Conservation (phyloP, 805 yeast genomes). For the Sungouiella blattae region DNA sequence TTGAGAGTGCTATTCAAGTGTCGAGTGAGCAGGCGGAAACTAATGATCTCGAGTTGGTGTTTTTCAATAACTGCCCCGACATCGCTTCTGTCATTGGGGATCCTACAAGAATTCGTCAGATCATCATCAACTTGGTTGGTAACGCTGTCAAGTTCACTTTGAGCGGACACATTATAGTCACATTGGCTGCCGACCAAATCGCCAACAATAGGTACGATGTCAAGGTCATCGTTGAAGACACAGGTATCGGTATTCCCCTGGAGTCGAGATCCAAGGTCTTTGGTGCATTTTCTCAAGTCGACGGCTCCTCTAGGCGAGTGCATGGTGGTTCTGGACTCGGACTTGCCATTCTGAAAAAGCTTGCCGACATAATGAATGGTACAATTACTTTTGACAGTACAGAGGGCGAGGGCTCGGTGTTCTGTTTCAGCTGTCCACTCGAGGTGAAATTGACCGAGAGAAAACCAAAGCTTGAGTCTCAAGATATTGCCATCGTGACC, state of each 20-base stretch:
- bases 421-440: slow-evolving; percentile 33
- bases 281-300: slow-evolving; percentile 55
- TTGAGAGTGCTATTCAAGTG: slow-evolving; percentile 46
- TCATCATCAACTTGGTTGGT: slow-evolving; percentile 49
- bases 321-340: slow-evolving; percentile 56
- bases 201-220: slow-evolving; percentile 34
- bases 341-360: slow-evolving; percentile 44
- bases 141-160: slow-evolving; percentile 52
- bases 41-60: slow-evolving; percentile 44
- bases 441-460: slow-evolving; percentile 23
- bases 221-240: slow-evolving; percentile 40
- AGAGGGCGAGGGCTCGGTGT: slow-evolving; percentile 47
- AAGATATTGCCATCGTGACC: slow-evolving; percentile 31
- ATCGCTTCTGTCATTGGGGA: slow-evolving; percentile 44
- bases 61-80: slow-evolving; percentile 38
- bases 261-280: slow-evolving; percentile 44
- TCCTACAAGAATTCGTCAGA: slow-evolving; percentile 47
- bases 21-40: slow-evolving; percentile 47
- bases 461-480: slow-evolving; percentile 3
- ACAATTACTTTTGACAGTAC: slow-evolving; percentile 41
- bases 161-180: slow-evolving; percentile 40
- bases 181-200: slow-evolving; percentile 27
- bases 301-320: slow-evolving; percentile 47
- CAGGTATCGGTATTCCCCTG: slow-evolving; percentile 53
- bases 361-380: slow-evolving; percentile 50